Evolutionary conservation across 2,329 filamentous ascomycete species (phyloP), one percentile per base, ranked within the genome.

Genomic region (Paecilomyces niveus): DNA sequence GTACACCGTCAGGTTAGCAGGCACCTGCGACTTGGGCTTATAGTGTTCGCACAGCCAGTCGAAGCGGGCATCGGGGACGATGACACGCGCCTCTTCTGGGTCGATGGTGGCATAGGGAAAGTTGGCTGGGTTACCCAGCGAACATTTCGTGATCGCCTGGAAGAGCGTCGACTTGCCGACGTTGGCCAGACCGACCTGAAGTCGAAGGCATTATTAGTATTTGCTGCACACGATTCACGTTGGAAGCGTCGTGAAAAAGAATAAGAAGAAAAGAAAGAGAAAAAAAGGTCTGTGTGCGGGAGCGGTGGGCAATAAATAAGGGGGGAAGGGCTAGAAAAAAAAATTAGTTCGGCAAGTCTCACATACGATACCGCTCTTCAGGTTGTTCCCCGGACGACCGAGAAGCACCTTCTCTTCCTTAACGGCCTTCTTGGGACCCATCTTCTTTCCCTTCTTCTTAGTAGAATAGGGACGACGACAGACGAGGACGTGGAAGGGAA

Each of bases 51-150:
- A 89, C 56, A 99, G 84, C 92, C 92, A 97, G 81, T 97, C 92
- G 78, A 90, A 99, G 62, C 94, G 89, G 63, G 90, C 90, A 80
- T 99, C 94, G 53, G 94, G 95, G 33, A 99, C 94, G 69, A 99
- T 86, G 77, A 99, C 94, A 69, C 93, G 91, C 64, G 94, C 91
- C 81, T 99, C 94, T 82, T 99, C 95, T 54, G 94, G 94, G 68
- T 99, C 92, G 78, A 99, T 99, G 70, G 94, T 99, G 73, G 94
- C 94, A 82, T 96, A 99, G 58, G 94, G 94, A 76, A 97, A 99
- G 81, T 99, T 99, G 81, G 94, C 94, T 70, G 95, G 95, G 82
- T 97, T 99, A 80, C 95, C 94, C 71, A 99, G 88, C 65, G 87
- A 86, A 78, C 89, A 96, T 83, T 97, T 97, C 74, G 94, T 99